phyloP scores from a whole-genome alignment of 441 rosid species.

The Corymbia calophylla region DNA sequence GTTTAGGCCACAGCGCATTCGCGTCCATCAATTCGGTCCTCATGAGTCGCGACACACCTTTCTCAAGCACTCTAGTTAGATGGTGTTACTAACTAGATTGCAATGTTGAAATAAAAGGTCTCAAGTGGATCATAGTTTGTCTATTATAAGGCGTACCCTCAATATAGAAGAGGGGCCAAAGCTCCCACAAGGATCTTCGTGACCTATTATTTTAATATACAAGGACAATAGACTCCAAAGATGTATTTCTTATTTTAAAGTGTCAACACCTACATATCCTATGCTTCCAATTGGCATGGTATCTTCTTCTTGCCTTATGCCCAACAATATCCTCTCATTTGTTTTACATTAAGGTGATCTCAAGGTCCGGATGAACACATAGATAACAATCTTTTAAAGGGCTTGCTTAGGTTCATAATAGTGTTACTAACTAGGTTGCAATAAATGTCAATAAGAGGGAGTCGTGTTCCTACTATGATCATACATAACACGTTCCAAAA shows the following conservation, averaged over 20 bases:
- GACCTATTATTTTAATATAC: no score
- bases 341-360: not conserved
- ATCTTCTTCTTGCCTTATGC: no score
- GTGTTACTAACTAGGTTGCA: not conserved
- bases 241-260: no score
- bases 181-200: no score
- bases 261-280: rapidly evolving
- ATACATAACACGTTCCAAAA: not conserved
- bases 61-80: not conserved
- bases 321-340: no score
- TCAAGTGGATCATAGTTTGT: no score
- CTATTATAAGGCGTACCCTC: no score
- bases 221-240: rapidly evolving
- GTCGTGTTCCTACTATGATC: not conserved
- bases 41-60: not conserved
- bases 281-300: not conserved
- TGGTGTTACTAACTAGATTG: not conserved
- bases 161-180: no score
- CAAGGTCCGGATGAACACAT: rapidly evolving
- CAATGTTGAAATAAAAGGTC: no score
- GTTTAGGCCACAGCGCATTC: not conserved
- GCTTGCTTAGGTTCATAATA: not conserved
- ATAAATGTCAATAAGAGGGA: not conserved
- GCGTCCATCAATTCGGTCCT: not conserved
- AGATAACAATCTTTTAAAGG: not conserved